Conservation (phyloP, 805 yeast species). For the Yarrowia sp. region DNA sequence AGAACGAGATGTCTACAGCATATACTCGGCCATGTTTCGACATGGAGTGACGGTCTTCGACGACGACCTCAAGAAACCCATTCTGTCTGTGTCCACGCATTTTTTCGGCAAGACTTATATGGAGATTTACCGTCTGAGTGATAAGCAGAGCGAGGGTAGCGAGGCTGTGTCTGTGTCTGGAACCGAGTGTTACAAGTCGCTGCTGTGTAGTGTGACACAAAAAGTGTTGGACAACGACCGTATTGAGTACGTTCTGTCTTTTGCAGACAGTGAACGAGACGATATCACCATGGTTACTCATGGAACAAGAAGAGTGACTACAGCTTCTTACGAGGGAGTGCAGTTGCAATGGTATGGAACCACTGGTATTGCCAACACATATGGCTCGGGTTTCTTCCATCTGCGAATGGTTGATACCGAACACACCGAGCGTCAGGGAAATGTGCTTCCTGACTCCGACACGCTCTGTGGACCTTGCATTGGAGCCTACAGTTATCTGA, state of each 20-base stretch:
- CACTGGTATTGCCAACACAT: slow-evolving; percentile 34
- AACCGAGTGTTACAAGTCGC: slow-evolving; percentile 20
- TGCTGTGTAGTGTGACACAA: slow-evolving; percentile 24
- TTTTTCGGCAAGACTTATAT: slow-evolving; percentile 37
- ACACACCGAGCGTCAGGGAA: slow-evolving; percentile 19
- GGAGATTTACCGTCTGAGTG: slow-evolving; percentile 28
- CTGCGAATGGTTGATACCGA: slow-evolving; percentile 19
- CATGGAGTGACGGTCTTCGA: slow-evolving; percentile 36
- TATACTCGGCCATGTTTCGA: slow-evolving; percentile 25
- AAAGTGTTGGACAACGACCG: slow-evolving; percentile 33
- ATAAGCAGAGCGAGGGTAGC: not conserved
- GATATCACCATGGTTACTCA: slow-evolving; percentile 33
- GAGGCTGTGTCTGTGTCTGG: slow-evolving; percentile 11
- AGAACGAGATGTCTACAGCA: slow-evolving; percentile 34
- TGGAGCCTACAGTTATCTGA: slow-evolving; percentile 35
- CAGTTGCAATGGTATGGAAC: slow-evolving; percentile 39
- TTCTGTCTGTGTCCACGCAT: slow-evolving; percentile 35
- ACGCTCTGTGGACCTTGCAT: slow-evolving; percentile 37
- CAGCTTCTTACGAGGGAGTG: slow-evolving; percentile 11
- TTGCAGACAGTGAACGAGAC: slow-evolving; percentile 9
- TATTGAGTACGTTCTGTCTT: slow-evolving; percentile 1
- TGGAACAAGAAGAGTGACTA: slow-evolving; percentile 33
- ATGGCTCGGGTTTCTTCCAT: slow-evolving; percentile 33
- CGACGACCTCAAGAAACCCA: slow-evolving; percentile 29
- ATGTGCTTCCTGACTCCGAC: slow-evolving; percentile 22